Conservation (phyloP, 1,284 basidiomycete species). For the Malassezia nana region DNA sequence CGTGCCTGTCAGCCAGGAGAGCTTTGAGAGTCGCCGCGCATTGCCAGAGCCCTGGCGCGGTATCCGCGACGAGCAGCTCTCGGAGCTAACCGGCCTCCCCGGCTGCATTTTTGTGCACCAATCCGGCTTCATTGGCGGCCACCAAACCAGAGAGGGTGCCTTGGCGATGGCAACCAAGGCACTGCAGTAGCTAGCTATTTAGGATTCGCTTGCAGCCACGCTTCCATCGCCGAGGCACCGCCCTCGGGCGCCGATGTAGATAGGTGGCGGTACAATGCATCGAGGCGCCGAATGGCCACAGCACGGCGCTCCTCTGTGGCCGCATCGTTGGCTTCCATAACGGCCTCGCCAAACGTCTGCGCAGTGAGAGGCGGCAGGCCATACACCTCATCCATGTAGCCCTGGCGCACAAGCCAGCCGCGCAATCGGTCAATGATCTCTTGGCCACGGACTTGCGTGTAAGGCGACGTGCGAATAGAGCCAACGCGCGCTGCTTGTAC, state of each 20-base stretch:
- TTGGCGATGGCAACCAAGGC: slow-evolving; percentile 68
- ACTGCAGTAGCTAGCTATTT: slow-evolving; percentile 25
- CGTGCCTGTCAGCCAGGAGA: slow-evolving; percentile 69
- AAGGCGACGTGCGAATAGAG: background rate
- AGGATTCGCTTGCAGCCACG: slow-evolving; percentile 5
- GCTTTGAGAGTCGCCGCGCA: slow-evolving; percentile 81
- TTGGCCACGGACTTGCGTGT: slow-evolving; percentile 13
- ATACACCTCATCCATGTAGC: slow-evolving; percentile 15
- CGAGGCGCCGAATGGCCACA: slow-evolving; percentile 15
- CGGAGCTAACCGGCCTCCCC: slow-evolving; percentile 61
- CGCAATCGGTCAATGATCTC: slow-evolving; percentile 10
- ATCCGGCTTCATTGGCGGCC: slow-evolving; percentile 87
- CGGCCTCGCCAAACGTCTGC: slow-evolving; percentile 15
- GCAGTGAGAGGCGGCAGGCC: slow-evolving; percentile 12
- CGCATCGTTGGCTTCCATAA: background rate
- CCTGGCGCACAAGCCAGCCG: slow-evolving; percentile 17
- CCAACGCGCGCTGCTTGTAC: background rate
- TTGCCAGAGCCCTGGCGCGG: slow-evolving; percentile 89
- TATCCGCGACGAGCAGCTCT: slow-evolving; percentile 70
- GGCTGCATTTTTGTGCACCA: slow-evolving; percentile 88
- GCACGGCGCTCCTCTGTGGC: slow-evolving; percentile 12
- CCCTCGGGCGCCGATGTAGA: background rate
- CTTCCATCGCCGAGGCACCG: slow-evolving; percentile 8
- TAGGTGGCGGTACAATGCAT: slow-evolving; percentile 16
- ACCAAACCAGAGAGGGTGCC: slow-evolving; percentile 78